Percentiles rank a stretch among this genome's conserved stretches.
phyloP scores from a whole-genome alignment of 805 yeast species.

The Myxozyma nipponensis region DNA sequence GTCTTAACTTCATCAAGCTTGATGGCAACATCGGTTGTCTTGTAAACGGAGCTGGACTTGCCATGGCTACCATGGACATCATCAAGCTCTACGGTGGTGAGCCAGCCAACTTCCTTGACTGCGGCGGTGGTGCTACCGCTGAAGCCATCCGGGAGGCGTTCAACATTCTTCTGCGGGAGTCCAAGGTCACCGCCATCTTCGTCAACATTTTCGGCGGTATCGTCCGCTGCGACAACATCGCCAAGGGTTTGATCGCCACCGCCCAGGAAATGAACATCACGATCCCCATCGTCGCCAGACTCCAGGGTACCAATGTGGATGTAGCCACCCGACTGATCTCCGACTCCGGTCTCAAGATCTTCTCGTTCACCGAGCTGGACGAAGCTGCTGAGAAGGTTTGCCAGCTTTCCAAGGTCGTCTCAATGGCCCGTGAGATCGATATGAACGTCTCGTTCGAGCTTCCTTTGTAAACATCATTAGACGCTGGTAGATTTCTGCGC shows the following conservation, averaged over 20 bases:
- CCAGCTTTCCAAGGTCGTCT: conserved; percentile 54
- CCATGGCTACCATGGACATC: conserved; percentile 99
- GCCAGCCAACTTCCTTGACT: conserved; percentile 98
- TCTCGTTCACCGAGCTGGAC: conserved; percentile 87
- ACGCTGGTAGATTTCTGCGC: too few species aligned
- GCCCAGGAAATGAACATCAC: conserved; percentile 85
- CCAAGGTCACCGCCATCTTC: conserved; percentile 87
- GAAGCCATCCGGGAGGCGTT: conserved; percentile 96
- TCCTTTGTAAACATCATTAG: conserved; percentile 44
- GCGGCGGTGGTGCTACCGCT: conserved; percentile 99
- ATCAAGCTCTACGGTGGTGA: conserved; percentile 96
- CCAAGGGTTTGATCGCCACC: conserved; percentile 94
- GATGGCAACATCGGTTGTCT: conserved; percentile 98
- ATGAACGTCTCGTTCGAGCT: conserved; percentile 50
- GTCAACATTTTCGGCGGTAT: conserved; percentile 99
- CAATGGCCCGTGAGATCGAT: conserved; percentile 48
- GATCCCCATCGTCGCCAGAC: conserved; percentile 95
- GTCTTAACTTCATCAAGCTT: conserved; percentile 92
- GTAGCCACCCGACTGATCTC: conserved; percentile 81
- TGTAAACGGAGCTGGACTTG: conserved; percentile 99
- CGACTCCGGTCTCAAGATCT: conserved; percentile 88
- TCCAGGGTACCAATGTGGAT: conserved; percentile 95
- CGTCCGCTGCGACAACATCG: conserved; percentile 98
- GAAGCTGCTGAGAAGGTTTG: conserved; percentile 96
- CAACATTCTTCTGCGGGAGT: conserved; percentile 84